Evolutionary conservation across 352 stramenopile genomes (phyloP).

Genomic region (Globisporangium paroecandrum): DNA sequence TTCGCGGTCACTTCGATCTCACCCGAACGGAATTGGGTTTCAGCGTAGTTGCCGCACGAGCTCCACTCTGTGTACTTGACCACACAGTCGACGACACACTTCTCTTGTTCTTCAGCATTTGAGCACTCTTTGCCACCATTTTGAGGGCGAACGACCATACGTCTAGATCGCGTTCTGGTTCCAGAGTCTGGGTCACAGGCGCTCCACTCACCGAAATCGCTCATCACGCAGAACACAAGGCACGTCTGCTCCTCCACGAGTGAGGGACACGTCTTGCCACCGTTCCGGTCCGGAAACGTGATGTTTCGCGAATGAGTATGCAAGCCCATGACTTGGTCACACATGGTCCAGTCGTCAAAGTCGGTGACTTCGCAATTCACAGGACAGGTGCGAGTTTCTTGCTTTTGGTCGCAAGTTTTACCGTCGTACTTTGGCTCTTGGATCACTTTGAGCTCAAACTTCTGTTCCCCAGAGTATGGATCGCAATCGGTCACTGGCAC

Average conservation of each 20-base stretch:
- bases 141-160: constrained; percentile 20
- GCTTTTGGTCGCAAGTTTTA: constrained; percentile 21
- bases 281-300: constrained; percentile 26
- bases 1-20: not conserved
- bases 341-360: constrained; percentile 39
- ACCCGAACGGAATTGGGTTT: constrained; percentile 8
- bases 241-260: constrained; percentile 31
- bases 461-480: constrained; percentile 24
- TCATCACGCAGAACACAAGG: constrained; percentile 42
- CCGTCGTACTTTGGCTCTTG: constrained; percentile 35
- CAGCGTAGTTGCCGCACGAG: constrained; percentile 13
- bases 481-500: constrained; percentile 24
- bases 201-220: constrained; percentile 29
- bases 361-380: constrained; percentile 40
- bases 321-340: constrained; percentile 25
- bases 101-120: constrained; percentile 16
- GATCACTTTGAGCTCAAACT: constrained; percentile 23
- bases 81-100: constrained; percentile 48
- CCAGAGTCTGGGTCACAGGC: constrained; percentile 27
- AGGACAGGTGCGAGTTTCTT: constrained; percentile 27
- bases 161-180: constrained; percentile 24
- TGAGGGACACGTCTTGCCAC: constrained; percentile 27
- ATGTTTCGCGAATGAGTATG: constrained; percentile 36
- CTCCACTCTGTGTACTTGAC: constrained; percentile 32
- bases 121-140: constrained; percentile 37